Base-by-base conservation (phyloP, 768 basidiomycete species). In the Leucocoprinus birnbaumii region DNA sequence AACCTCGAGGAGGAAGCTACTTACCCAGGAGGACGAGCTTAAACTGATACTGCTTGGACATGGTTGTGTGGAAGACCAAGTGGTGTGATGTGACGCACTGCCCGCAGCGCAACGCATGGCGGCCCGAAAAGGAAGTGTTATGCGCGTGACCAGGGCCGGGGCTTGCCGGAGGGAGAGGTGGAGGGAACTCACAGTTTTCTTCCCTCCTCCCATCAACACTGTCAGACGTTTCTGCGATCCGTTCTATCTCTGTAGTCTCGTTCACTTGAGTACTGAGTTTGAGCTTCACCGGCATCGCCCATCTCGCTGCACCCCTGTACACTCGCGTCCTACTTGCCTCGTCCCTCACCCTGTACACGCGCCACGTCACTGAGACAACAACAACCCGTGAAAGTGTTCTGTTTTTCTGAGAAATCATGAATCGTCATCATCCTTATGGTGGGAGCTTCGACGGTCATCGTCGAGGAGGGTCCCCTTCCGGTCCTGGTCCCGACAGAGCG, bases 11-110 rank as follows among this genome's bases (percentile, higher is more conserved):
- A 21, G n/a, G 19, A 31, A 16, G 11, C 18, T 13, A 75, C 82
- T 60, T 58, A 91, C 97, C 97, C 59, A 98, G 84, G 44, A 98
- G 83, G 59, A 98, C 96, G 61, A 98, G 89, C 71, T 98, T 98
- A 78, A 96, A 97, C 72, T 93, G 91, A 62, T 81, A 90, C 73
- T 94, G 91, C 70, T 90, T 91, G 57, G 92, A 91, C 92, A 94
- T 95, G 73, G 73, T 72, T 61, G 68, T 67, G 65, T 58, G 65
- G 57, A 60, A 65, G 60, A 61, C 62, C 55, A 65, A 63, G 59
- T 60, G 62, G 59, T 59, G 64, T 61, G 58, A 59, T 57, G 62
- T 58, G 57, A 53, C 50, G 53, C 53, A 45, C 45, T 26, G 18
- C 37, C 53, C 34, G 24, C 34, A 8, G 40, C 53, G 31, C 31